phyloP scores from a whole-genome alignment of 2,329 filamentous ascomycete genomes.

The Penicillium sp. region DNA sequence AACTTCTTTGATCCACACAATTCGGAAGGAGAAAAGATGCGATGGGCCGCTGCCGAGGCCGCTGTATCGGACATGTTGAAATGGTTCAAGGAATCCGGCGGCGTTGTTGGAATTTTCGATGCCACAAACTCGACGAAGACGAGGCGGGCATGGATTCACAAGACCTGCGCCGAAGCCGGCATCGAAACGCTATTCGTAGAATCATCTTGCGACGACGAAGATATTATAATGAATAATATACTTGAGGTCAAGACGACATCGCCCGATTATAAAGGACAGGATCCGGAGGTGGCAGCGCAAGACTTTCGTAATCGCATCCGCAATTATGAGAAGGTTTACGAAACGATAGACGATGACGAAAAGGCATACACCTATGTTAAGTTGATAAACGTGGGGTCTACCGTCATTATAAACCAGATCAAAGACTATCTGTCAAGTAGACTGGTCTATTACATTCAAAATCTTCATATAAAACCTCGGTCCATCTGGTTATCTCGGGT shows the following conservation, averaged over 20 bases:
- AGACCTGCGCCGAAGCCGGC: slow-evolving; percentile 68
- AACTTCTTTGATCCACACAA: slow-evolving; percentile 95
- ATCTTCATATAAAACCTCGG: slow-evolving; percentile 91
- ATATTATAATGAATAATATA: slow-evolving; percentile 97
- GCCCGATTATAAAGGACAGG: slow-evolving; percentile 89
- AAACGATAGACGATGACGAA: slow-evolving; percentile 88
- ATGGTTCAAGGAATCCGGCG: slow-evolving; percentile 76
- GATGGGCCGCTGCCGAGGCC: slow-evolving; percentile 82
- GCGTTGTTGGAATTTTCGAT: slow-evolving; percentile 88
- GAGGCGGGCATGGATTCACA: slow-evolving; percentile 84
- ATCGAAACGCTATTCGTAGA: slow-evolving; percentile 95
- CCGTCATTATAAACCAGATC: slow-evolving; percentile 97
- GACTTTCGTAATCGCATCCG: slow-evolving; percentile 93
- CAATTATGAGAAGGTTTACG: slow-evolving; percentile 96
- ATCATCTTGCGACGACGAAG: slow-evolving; percentile 93
- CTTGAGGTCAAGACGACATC: slow-evolving; percentile 95
- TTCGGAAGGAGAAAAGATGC: slow-evolving; percentile 81
- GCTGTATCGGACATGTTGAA: slow-evolving; percentile 89
- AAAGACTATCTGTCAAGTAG: slow-evolving; percentile 94
- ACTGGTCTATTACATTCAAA: slow-evolving; percentile 97
- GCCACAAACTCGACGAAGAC: slow-evolving; percentile 94
- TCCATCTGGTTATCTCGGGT: slow-evolving; percentile 95
- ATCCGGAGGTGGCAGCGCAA: slow-evolving; percentile 82
- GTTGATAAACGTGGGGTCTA: slow-evolving; percentile 91
- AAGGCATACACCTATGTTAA: slow-evolving; percentile 89